Conservation (phyloP, 129 eudicot species). For the Silybum marianum region DNA sequence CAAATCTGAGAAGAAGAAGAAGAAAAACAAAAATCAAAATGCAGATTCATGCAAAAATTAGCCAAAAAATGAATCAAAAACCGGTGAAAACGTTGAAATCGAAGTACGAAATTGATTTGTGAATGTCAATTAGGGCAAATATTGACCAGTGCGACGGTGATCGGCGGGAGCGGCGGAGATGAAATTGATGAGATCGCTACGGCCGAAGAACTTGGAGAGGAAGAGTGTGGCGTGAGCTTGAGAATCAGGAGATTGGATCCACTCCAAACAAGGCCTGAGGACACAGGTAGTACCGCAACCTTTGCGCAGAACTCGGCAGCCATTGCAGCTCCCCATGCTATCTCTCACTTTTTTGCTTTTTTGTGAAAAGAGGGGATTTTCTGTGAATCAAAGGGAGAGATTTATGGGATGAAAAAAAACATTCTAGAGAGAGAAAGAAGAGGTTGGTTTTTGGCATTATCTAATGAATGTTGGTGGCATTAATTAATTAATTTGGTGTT, state of each 20-base stretch:
- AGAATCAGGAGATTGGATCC: slow-evolving; percentile 58
- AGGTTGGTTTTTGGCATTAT: slow-evolving; percentile 29
- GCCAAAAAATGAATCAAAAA: not conserved
- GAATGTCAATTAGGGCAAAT: not conserved
- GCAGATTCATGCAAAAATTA: slow-evolving; percentile 7
- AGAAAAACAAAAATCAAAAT: not conserved
- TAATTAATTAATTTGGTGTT: not conserved
- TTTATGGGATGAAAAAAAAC: slow-evolving; percentile 21
- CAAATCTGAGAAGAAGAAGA: slow-evolving; percentile 34
- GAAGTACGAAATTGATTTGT: not conserved
- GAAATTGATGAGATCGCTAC: slow-evolving; percentile 65
- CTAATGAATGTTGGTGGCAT: not conserved
- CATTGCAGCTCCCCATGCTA: slow-evolving; percentile 77
- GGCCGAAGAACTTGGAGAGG: slow-evolving; percentile 88
- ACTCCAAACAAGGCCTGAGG: slow-evolving; percentile 58
- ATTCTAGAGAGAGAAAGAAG: slow-evolving; percentile 13
- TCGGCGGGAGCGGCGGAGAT: slow-evolving; percentile 55
- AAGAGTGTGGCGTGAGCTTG: slow-evolving; percentile 80
- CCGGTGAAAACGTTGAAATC: not conserved
- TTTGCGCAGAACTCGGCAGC: slow-evolving; percentile 65
- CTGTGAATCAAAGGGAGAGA: slow-evolving; percentile 21
- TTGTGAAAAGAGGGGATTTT: slow-evolving; percentile 19
- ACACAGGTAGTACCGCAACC: slow-evolving; percentile 60
- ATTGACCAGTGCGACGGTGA: slow-evolving; percentile 47
- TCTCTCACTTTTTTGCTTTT: not conserved